Evolutionary conservation across 805 yeast species (phyloP).

Genomic region (Geotrichum ghanense): DNA sequence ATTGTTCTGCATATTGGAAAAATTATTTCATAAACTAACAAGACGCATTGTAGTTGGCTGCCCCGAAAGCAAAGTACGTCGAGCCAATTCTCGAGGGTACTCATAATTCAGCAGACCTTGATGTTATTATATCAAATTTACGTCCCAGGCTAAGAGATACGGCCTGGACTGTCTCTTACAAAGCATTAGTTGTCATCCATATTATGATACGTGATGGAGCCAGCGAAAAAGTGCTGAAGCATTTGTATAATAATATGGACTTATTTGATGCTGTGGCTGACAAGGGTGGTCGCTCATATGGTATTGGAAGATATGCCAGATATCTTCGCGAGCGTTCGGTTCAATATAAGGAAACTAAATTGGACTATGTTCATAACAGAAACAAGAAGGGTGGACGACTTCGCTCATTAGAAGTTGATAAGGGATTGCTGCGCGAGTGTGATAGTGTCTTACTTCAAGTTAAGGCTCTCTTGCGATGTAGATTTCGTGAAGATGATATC

Average conservation of each 20-base stretch:
- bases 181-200: conserved; percentile 74
- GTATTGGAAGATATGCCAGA: conserved; percentile 51
- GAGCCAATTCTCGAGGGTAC: conserved; percentile 82
- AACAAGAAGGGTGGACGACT: conserved; percentile 42
- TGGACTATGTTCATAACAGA: conserved; percentile 64
- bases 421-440: conserved; percentile 73
- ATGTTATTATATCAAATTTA: conserved; percentile 59
- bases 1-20: no score
- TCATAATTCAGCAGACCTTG: conserved; percentile 41
- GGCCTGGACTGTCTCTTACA: conserved; percentile 88
- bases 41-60: conserved; percentile 50
- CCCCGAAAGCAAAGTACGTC: conserved; percentile 94
- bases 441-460: conserved; percentile 81
- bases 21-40: no score
- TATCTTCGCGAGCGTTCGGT: conserved; percentile 59
- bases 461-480: conserved; percentile 60
- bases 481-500: conserved; percentile 59
- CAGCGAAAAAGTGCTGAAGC: conserved; percentile 57
- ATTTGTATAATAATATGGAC: conserved; percentile 38
- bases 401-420: conserved; percentile 53
- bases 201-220: conserved; percentile 91
- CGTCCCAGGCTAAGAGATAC: conserved; percentile 55
- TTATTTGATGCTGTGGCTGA: conserved; percentile 30
- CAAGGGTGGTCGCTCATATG: conserved; percentile 22
- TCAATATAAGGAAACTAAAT: conserved; percentile 47